Conservation (phyloP, 2,329 filamentous ascomycete species). For the Cytospora schulzeri region DNA sequence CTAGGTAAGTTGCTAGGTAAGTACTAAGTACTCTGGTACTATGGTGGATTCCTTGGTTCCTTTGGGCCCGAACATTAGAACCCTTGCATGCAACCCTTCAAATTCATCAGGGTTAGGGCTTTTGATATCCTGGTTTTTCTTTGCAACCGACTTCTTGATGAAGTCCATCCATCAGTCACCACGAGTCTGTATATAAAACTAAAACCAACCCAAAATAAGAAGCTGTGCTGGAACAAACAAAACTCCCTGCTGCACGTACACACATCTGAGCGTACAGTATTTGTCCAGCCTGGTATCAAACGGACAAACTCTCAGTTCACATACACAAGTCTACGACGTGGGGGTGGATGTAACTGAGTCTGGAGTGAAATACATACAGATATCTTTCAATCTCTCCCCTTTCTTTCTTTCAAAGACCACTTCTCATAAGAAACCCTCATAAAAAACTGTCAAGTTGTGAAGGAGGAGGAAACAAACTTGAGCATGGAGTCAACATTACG, state of each 20-base stretch:
- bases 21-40: too few relatives aligned
- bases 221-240: background rate
- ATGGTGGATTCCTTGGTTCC: too few relatives aligned
- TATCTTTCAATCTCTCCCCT: background rate
- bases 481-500: background rate
- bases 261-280: background rate
- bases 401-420: background rate
- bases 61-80: too few relatives aligned
- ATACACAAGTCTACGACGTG: background rate
- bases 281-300: background rate
- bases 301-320: background rate
- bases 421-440: background rate
- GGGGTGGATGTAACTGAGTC: too few relatives aligned
- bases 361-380: background rate
- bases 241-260: background rate
- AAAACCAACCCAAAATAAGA: background rate
- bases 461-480: too few relatives aligned
- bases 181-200: background rate
- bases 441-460: background rate
- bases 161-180: background rate
- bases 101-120: background rate
- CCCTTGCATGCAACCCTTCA: too few relatives aligned
- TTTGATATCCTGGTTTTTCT: background rate
- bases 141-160: too few relatives aligned
- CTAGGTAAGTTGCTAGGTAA: too few relatives aligned